Percentiles rank a stretch among this genome's conserved stretches.
Evolutionary conservation across 176 grass and related monocot species (phyloP).

Genomic region (Zea mays): Zm-B73-REFERENCE-NAM-5.0 NC_050100.1:100075001-100075500

Average conservation of each 20-base stretch:
- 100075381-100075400: slow-evolving; percentile 59
- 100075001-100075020: slow-evolving; percentile 14
- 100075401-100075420: slow-evolving; percentile 83
- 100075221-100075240: slow-evolving; percentile 4
- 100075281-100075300: slow-evolving; percentile 78
- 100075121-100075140: neutral
- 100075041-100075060: slow-evolving; percentile 5
- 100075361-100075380: slow-evolving; percentile 80
- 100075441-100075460: slow-evolving; percentile 30
- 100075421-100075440: slow-evolving; percentile 46
- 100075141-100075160: slow-evolving; percentile 9
- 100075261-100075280: slow-evolving; percentile 68
- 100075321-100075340: slow-evolving; percentile 79
- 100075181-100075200: neutral
- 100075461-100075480: slow-evolving; percentile 7
- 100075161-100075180: slow-evolving; percentile 1
- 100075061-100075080: too few species aligned
- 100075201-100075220: neutral
- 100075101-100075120: neutral
- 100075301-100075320: slow-evolving; percentile 78
- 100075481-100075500: neutral
- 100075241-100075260: slow-evolving; percentile 4
- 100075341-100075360: slow-evolving; percentile 83
- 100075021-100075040: neutral
- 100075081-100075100: neutral